These are phyloP conservation scores for Cicer bijugum DNA, from an alignment of 306 rosid genomes.

Conservation along the genomic window DNA sequence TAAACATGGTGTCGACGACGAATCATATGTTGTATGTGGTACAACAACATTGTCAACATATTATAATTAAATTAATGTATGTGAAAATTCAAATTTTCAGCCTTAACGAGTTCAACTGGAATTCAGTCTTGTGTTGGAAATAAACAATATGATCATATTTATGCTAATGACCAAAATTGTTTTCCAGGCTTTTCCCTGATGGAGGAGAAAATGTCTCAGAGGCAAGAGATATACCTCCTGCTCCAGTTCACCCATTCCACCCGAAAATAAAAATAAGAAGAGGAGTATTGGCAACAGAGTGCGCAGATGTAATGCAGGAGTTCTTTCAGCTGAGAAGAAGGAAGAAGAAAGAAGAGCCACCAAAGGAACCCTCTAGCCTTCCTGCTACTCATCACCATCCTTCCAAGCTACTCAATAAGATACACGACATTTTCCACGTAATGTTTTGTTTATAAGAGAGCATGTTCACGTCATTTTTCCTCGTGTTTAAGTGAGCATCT, in stretches of 20 bases:
- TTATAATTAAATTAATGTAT: neutral
- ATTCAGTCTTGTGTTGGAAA: conserved; percentile 12
- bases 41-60: neutral
- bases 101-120: conserved; percentile 2
- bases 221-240: conserved; percentile 59
- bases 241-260: conserved; percentile 94
- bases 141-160: conserved; percentile 15
- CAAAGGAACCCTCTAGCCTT: conserved; percentile 47
- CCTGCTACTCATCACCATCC: conserved; percentile 58
- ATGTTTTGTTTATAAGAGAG: conserved; percentile 68
- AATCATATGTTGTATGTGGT: neutral
- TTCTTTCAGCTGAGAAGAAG: conserved; percentile 89
- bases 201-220: conserved; percentile 62
- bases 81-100: neutral
- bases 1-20: neutral
- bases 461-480: conserved; percentile 10
- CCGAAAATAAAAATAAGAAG: conserved; percentile 82
- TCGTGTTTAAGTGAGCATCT: conserved; percentile 40
- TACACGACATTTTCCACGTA: conserved; percentile 75
- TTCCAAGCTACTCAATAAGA: conserved; percentile 65
- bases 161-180: conserved; percentile 13
- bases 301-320: conserved; percentile 89
- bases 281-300: conserved; percentile 72
- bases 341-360: conserved; percentile 54
- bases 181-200: conserved; percentile 76